Evolutionary conservation across 1,139 yeast genomes (phyloP), one percentile per base, ranked within the genome.

Genomic region (Debaryomyces robertsiae): DNA sequence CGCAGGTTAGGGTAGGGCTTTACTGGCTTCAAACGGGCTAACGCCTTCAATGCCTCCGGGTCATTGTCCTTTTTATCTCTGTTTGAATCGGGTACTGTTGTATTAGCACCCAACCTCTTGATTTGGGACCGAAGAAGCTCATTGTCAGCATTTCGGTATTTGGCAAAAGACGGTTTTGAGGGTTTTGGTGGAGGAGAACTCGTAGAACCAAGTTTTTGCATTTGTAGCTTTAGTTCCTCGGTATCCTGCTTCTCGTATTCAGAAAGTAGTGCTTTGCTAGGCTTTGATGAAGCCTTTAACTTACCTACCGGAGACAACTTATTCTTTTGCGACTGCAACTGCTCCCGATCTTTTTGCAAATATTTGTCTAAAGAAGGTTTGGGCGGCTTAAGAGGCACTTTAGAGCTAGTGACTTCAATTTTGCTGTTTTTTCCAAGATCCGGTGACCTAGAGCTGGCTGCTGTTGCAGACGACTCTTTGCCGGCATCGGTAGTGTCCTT

Each of bases 231-330:
- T 42, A 66, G 49, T 4, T 54, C 44, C 35, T 55, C 55, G 2
- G 62, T 39, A 35, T 63, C 69, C 17, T 43, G 42, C 25, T 53
- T 50, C 37, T 60, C 58, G 39, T 61, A 63, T 33, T 35, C 28
- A 7, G 39, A 28, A 24, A 40, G 28, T 2, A 44, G 32, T 10
- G 54, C 53, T 41, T 52, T 56, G 5, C 43, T 36, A 2, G 59
- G 57, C 25, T 48, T 51, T 19, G 48, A 48, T 11, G 49, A 48
- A 3, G 47, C 45, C 9, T 42, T 31, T 23, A 44, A 44, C 3
- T 45, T 44, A 9, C 10, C 10, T 46, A 24, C 19, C 6, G 41
- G 24, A 3, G 41, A 19, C 27, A 55, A 44, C 27, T 40, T 50
- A 27, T 48, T 46, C 48, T 55, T 46, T 27, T 54, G 56, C 2